Conservation (phyloP, 768 basidiomycete genomes). For the Coprinopsis sp. region DNA sequence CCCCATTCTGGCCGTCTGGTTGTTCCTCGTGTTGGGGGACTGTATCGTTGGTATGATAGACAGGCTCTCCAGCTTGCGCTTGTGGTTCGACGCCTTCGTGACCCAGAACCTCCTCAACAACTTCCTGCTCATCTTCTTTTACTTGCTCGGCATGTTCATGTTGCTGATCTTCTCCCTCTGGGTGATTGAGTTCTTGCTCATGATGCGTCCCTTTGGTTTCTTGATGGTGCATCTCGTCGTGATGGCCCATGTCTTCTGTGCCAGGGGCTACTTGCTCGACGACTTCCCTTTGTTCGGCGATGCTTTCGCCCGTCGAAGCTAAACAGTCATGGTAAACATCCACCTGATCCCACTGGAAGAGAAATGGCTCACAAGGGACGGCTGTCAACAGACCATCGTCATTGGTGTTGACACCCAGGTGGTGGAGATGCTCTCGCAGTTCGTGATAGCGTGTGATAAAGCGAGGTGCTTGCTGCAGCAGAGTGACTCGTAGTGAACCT, state of each 20-base stretch:
- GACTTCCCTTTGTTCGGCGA: background rate
- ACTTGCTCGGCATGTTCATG: too few species aligned
- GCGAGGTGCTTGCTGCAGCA: conserved; percentile 46
- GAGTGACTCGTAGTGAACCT: conserved; percentile 59
- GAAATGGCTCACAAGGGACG: background rate
- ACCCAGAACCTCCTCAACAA: too few species aligned
- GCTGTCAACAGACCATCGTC: conserved; percentile 5
- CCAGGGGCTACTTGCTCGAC: background rate
- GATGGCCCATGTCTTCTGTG: background rate
- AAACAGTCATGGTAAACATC: too few species aligned
- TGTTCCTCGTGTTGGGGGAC: too few species aligned
- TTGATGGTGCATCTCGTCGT: background rate
- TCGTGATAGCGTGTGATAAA: conserved; percentile 64
- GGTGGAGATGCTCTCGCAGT: conserved; percentile 52
- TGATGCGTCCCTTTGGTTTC: background rate
- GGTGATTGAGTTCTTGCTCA: background rate
- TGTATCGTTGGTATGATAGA: too few species aligned
- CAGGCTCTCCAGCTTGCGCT: too few species aligned
- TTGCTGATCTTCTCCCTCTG: too few species aligned
- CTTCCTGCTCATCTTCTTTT: too few species aligned
- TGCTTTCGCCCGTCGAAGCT: background rate
- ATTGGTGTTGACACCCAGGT: conserved; percentile 15
- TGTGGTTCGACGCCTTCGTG: too few species aligned
- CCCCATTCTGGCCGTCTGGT: too few species aligned
- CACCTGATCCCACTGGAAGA: background rate